Conservation (phyloP, 768 basidiomycete species). For the button mushroom (Agaricus bisporus) region DNA sequence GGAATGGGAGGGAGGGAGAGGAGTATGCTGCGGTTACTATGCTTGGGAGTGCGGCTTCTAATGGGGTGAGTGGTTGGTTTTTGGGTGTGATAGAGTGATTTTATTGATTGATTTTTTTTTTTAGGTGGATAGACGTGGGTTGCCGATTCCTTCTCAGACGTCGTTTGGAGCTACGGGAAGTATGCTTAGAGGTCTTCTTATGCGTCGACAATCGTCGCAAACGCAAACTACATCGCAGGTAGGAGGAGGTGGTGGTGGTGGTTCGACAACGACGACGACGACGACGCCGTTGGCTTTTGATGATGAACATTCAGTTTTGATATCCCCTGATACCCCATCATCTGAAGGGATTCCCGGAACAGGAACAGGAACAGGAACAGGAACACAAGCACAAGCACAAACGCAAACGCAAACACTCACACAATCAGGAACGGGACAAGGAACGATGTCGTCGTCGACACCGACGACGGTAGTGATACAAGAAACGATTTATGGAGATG, state of each 20-base stretch:
- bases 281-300: conserved; percentile 38
- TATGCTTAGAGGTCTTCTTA: conserved; percentile 82
- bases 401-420: too few species aligned
- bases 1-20: conserved; percentile 12
- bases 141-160: conserved; percentile 76
- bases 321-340: conserved; percentile 11
- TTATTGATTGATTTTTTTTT: neutral
- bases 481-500: conserved; percentile 75
- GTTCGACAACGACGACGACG: too few species aligned
- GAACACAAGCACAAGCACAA: too few species aligned
- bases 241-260: conserved; percentile 22
- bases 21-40: conserved; percentile 67
- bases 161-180: conserved; percentile 64
- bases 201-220: conserved; percentile 89
- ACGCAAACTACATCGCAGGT: conserved; percentile 40
- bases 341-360: neutral
- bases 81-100: neutral
- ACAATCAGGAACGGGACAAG: too few species aligned
- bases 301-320: conserved; percentile 39
- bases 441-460: neutral
- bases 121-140: conserved; percentile 84
- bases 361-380: too few species aligned
- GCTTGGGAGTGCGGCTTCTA: conserved; percentile 77
- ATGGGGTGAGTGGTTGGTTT: conserved; percentile 56
- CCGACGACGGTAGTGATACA: conserved; percentile 19